These are phyloP conservation scores for Arachis hypogaea DNA, from an alignment of 306 rosid genomes.

Conservation along the genomic window DNA sequence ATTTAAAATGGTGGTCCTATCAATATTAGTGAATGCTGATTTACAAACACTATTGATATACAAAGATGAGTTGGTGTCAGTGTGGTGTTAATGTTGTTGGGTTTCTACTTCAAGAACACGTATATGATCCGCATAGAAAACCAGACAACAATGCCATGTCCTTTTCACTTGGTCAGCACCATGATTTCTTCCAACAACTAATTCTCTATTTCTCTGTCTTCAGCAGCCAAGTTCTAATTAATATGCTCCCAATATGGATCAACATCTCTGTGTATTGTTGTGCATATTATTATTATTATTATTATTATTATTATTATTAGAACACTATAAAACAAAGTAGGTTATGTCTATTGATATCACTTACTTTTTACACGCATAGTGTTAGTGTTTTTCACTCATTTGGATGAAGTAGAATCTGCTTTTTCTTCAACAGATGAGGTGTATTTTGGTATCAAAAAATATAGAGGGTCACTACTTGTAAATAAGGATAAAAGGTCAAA, in stretches of 20 bases:
- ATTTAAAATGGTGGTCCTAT: constrained; percentile 1
- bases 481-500: no score
- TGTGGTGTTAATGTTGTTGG: constrained; percentile 8
- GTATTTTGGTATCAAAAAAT: no score
- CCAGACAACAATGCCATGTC: constrained; percentile 31
- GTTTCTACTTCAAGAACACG: constrained; percentile 15
- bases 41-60: background rate
- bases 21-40: background rate
- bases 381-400: no score
- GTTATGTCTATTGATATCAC: no score
- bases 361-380: no score
- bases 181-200: constrained; percentile 29
- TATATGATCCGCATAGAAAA: background rate
- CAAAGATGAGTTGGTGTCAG: background rate
- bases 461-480: no score
- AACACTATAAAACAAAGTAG: no score
- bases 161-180: constrained; percentile 29
- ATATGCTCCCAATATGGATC: background rate
- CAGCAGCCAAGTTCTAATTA: constrained; percentile 22
- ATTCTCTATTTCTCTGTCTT: constrained; percentile 8
- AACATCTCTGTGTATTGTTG: background rate
- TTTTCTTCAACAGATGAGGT: no score
- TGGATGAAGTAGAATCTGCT: no score
- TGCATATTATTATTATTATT: no score
- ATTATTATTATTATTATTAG: no score